Conservation (phyloP, 768 basidiomycete genomes). For the Trametes cubensis region DNA sequence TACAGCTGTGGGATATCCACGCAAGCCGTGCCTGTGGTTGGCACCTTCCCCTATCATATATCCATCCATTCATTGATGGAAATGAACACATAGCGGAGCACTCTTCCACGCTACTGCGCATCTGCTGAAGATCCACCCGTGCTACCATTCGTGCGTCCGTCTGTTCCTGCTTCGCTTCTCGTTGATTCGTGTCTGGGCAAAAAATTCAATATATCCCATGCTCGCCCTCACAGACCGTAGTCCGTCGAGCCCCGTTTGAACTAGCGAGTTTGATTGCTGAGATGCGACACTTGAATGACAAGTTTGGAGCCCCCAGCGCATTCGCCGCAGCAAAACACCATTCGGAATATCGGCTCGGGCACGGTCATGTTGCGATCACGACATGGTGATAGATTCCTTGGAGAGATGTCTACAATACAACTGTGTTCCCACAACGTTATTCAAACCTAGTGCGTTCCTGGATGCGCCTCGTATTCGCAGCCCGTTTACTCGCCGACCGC, state of each 20-base stretch:
- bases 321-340: neutral
- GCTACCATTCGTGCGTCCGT: neutral
- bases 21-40: neutral
- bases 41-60: neutral
- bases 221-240: too few relatives aligned
- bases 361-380: constrained; percentile 8
- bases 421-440: constrained; percentile 6
- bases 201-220: too few relatives aligned
- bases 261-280: neutral
- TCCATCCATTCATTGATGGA: constrained; percentile 1
- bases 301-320: neutral
- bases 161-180: too few relatives aligned
- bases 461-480: neutral
- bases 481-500: neutral
- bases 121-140: neutral
- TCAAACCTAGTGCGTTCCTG: constrained; percentile 2
- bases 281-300: neutral
- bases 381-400: constrained; percentile 9
- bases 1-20: neutral
- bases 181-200: too few relatives aligned
- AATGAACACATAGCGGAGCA: neutral
- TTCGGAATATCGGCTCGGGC: constrained; percentile 9
- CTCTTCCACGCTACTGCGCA: constrained; percentile 1
- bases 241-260: too few relatives aligned
- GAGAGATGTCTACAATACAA: constrained; percentile 7